These are phyloP conservation scores for Iris pallida DNA, from an alignment of 116 monocot genomes.

Conservation along the genomic window DNA sequence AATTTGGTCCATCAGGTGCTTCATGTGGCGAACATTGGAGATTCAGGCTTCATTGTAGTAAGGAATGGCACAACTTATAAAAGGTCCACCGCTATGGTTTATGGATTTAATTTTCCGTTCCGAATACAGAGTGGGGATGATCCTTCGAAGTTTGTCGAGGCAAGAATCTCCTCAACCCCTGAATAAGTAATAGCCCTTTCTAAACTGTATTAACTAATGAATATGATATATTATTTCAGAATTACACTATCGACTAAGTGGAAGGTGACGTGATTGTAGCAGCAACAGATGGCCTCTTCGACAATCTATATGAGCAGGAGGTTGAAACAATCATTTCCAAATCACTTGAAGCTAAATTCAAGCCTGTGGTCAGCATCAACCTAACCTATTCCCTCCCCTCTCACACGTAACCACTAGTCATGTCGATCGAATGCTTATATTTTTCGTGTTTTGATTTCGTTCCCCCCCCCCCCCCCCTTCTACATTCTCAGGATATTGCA, in stretches of 20 bases:
- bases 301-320: slow-evolving; percentile 82
- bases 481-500: slow-evolving; percentile 58
- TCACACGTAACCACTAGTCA: neutral
- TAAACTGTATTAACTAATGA: neutral
- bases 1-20: slow-evolving; percentile 41
- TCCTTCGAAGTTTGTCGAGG: slow-evolving; percentile 66
- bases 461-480: too few species aligned
- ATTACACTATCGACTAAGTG: slow-evolving; percentile 49
- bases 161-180: slow-evolving; percentile 10
- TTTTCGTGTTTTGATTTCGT: neutral
- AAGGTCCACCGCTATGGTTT: slow-evolving; percentile 81
- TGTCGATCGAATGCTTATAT: neutral
- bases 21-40: slow-evolving; percentile 83
- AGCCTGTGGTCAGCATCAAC: slow-evolving; percentile 43
- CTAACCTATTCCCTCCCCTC: neutral
- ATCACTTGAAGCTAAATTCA: slow-evolving; percentile 45
- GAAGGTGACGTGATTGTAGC: slow-evolving; percentile 81
- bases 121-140: slow-evolving; percentile 86
- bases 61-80: slow-evolving; percentile 55
- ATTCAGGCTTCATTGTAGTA: slow-evolving; percentile 82
- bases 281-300: slow-evolving; percentile 90
- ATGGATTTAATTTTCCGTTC: slow-evolving; percentile 91
- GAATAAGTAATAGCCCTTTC: neutral
- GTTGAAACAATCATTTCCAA: slow-evolving; percentile 56
- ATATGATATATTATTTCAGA: slow-evolving; percentile 28